Conservation (phyloP, 164 flowering plant genomes). For the Sextonia rubra region DNA sequence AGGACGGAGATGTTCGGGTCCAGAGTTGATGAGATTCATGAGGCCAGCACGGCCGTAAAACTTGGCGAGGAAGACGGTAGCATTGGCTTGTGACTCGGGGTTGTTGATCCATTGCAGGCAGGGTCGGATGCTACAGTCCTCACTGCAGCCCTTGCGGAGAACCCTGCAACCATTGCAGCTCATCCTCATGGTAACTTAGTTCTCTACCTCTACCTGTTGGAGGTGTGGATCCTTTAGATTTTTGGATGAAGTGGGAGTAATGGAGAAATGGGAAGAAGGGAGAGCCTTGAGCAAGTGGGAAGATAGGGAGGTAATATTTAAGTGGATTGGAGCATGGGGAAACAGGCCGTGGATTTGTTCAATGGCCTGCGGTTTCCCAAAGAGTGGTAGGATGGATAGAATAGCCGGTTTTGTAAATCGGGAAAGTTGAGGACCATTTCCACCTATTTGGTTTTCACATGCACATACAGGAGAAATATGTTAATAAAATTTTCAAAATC, state of each 20-base stretch:
- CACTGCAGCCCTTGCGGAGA: conserved; percentile 83
- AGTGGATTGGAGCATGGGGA: conserved; percentile 7
- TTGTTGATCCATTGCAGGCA: conserved; percentile 84
- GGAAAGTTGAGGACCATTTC: conserved; percentile 5
- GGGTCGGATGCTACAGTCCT: conserved; percentile 77
- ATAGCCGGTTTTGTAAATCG: conserved; percentile 9
- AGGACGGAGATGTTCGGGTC: conserved; percentile 86
- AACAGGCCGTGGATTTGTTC: conserved; percentile 20
- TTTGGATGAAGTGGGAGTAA: too few relatives aligned
- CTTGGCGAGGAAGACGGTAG: conserved; percentile 95
- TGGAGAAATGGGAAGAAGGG: too few relatives aligned
- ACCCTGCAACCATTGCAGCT: conserved; percentile 93
- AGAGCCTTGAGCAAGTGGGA: neutral
- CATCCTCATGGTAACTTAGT: conserved; percentile 53
- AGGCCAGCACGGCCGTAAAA: conserved; percentile 98
- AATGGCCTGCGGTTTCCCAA: conserved; percentile 41
- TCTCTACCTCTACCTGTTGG: too few relatives aligned
- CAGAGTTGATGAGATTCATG: conserved; percentile 88
- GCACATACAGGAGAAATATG: too few relatives aligned
- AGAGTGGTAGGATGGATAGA: conserved; percentile 15
- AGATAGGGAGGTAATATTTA: conserved; percentile 17
- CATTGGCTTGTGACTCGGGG: conserved; percentile 88
- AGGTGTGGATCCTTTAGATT: too few relatives aligned
- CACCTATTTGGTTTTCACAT: too few relatives aligned
- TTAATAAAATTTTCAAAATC: too few relatives aligned